Base-by-base conservation (phyloP, 1,284 basidiomycete genomes). In the Caloboletus inedulis region DNA sequence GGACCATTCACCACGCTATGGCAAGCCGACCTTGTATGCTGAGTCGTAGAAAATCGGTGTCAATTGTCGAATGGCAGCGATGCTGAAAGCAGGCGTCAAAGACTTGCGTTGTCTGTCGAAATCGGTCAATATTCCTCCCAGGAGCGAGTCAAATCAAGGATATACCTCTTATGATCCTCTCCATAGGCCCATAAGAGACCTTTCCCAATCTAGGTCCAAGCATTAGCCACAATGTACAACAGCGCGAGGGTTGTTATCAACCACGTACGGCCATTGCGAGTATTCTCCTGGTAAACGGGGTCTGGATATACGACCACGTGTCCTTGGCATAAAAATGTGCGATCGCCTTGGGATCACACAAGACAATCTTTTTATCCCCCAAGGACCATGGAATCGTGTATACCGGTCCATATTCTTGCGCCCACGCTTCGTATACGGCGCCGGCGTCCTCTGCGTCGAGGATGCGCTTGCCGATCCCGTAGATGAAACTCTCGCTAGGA, bases 301-400 rank as follows among this genome's bases (percentile, higher is more conserved):
- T 71, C 48, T 74, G 73, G 2, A 74, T 66, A 58, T 82, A 83
- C 0, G 52, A 72, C 49, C 70, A 74, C 0, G 77, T 77, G 51
- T 82, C 80, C 49, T 69, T 73, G 3, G 1, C 1, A 25, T 50
- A 27, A 25, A 37, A 43, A 18, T 50, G 34, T 18, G 37, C 52
- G 35, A 40, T 40, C 29, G 80, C 81, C 60, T 77, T 80, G 1
- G 80, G 75, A 57, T 54, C 53, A 3, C 19, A 43, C 19, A 54
- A n/a, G 29, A 54, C 19, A 10, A 82, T 63, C 29, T 62, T 63
- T 5, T 59, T 69, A 0, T 59, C 59, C 1, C 78, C 79, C 19
- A 83, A 60, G 0, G 68, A 62, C 1, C 65, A 66, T 3, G 77
- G 76, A 21, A 79, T 60, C 39, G 21, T 7, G 9, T 37, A 54